These are phyloP conservation scores for Cordyceps farinosa DNA, from an alignment of 2,329 filamentous ascomycete species.

Conservation along the genomic window DNA sequence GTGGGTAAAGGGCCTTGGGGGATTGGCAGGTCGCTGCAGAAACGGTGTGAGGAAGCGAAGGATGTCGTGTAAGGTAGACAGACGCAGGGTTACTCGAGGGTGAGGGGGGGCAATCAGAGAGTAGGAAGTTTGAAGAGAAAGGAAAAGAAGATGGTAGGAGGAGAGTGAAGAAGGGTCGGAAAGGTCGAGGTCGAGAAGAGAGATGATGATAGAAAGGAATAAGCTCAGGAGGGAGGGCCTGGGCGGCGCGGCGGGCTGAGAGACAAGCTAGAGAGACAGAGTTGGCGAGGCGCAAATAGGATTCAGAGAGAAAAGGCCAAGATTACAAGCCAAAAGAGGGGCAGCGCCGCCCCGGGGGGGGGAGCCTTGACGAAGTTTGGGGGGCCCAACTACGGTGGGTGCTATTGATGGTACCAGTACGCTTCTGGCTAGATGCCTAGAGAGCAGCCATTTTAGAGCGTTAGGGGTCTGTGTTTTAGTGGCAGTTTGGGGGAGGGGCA, in stretches of 20 bases:
- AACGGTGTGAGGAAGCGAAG: neutral
- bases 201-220: neutral
- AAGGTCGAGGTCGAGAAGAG: too few species aligned
- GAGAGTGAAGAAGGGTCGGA: neutral
- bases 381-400: too few species aligned
- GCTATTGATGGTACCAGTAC: too few species aligned
- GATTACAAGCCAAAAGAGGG: slow-evolving; percentile 9
- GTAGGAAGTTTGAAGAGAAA: neutral
- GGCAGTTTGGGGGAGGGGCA: neutral
- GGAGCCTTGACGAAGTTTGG: too few species aligned
- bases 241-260: neutral
- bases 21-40: slow-evolving; percentile 12
- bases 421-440: neutral
- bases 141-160: neutral
- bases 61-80: neutral
- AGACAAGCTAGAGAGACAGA: neutral
- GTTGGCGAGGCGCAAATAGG: neutral
- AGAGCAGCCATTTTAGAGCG: neutral
- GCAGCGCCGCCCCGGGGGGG: neutral
- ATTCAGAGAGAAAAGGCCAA: neutral
- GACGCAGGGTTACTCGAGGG: neutral
- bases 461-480: neutral
- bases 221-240: slow-evolving; percentile 4
- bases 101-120: neutral
- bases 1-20: neutral